phyloP scores from a whole-genome alignment of 345 rosid species.

The Citrus medica region DNA sequence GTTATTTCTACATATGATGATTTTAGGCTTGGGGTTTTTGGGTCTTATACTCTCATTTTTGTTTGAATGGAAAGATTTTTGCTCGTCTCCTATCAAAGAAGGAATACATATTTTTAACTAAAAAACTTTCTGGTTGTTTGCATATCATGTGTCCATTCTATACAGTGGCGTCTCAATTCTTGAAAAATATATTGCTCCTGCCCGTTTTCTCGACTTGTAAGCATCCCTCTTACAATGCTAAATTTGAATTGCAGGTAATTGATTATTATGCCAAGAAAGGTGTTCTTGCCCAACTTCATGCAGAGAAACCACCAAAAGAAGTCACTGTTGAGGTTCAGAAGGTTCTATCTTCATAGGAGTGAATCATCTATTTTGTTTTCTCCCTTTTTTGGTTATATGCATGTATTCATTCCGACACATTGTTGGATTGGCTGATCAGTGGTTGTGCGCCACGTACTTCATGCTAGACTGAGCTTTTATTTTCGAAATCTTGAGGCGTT shows the following conservation, averaged over 20 bases:
- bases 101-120: background rate
- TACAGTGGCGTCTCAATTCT: background rate
- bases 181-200: background rate
- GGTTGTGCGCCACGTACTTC: background rate
- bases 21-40: background rate
- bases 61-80: background rate
- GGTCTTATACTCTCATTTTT: background rate
- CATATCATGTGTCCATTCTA: background rate
- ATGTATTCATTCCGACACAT: constrained; percentile 10
- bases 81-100: background rate
- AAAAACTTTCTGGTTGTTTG: background rate
- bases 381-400: background rate
- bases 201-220: background rate
- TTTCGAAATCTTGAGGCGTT: constrained; percentile 2
- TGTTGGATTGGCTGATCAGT: constrained; percentile 20
- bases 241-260: constrained; percentile 50
- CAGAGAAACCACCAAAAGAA: constrained; percentile 70
- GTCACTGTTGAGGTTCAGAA: constrained; percentile 84
- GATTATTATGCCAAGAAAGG: constrained; percentile 66
- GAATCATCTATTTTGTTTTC: background rate
- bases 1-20: background rate
- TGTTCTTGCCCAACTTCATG: constrained; percentile 59
- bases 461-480: constrained; percentile 2
- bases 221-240: background rate
- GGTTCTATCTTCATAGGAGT: constrained; percentile 41